phyloP scores from a whole-genome alignment of 108 stramenopile species.

The Fistulifera solaris region DNA sequence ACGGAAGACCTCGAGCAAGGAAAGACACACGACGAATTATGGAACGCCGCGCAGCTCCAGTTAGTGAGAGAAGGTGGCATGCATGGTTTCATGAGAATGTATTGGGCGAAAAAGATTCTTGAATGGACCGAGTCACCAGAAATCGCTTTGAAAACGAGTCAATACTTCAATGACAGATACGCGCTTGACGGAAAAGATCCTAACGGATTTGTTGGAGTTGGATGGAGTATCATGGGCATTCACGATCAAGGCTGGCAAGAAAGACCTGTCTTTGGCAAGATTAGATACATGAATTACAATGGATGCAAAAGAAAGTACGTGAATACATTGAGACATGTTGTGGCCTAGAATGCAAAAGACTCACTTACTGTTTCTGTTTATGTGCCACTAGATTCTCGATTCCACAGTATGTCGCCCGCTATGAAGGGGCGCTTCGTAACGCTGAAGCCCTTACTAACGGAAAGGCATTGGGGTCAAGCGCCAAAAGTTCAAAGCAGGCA shows the following conservation, averaged over 20 bases:
- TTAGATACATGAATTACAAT: slow-evolving; percentile 94
- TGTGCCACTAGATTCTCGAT: no score
- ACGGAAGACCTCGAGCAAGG: slow-evolving; percentile 75
- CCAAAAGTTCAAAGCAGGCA: no score
- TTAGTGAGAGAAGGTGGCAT: slow-evolving; percentile 86
- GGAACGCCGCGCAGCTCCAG: slow-evolving; percentile 98
- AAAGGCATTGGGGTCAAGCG: no score
- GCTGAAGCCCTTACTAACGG: no score
- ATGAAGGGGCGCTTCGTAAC: no score
- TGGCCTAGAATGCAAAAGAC: no score
- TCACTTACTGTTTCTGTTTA: no score
- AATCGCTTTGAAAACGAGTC: slow-evolving; percentile 76
- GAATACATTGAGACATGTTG: no score
- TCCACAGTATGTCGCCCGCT: no score
- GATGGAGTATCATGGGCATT: slow-evolving; percentile 94
- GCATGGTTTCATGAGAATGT: slow-evolving; percentile 99
- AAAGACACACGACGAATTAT: slow-evolving; percentile 93
- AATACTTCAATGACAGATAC: slow-evolving; percentile 96
- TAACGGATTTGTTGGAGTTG: slow-evolving; percentile 96
- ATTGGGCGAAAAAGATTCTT: slow-evolving; percentile 99
- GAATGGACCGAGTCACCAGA: slow-evolving; percentile 92
- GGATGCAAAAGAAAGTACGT: slow-evolving; percentile 88
- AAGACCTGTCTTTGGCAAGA: slow-evolving; percentile 96
- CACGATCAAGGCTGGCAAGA: slow-evolving; percentile 90
- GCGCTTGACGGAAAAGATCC: slow-evolving; percentile 95